These are phyloP conservation scores for Salvia hispanica DNA, from an alignment of 257 asterid genomes.

Conservation along the genomic window DNA sequence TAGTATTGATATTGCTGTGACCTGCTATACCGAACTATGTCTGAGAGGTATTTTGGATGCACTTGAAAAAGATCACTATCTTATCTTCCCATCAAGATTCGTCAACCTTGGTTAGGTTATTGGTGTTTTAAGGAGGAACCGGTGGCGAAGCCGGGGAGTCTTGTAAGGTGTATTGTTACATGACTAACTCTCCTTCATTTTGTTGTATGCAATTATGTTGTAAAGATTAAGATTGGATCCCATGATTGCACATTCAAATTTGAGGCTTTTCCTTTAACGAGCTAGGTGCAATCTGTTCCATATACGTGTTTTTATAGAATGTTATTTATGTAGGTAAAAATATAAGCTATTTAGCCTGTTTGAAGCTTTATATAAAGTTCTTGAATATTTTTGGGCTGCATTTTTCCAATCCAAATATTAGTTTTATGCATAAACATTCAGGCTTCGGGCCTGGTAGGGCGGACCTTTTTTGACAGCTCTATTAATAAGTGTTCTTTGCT, in stretches of 20 bases:
- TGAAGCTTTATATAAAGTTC: not conserved
- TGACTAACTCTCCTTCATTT: not conserved
- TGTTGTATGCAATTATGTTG: slow-evolving; percentile 6
- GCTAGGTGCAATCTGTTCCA: not conserved
- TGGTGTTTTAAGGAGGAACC: no score
- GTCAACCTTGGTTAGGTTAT: no score
- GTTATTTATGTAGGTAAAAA: not conserved
- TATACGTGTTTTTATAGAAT: not conserved
- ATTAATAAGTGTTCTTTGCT: no score
- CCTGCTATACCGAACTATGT: not conserved
- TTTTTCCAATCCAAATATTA: no score
- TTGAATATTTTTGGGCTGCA: not conserved
- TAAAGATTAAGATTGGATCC: not conserved
- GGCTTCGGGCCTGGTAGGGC: no score
- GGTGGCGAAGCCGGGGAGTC: not conserved
- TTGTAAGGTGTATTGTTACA: slow-evolving; percentile 3
- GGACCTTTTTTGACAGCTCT: no score
- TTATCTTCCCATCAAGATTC: no score
- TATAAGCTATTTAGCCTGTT: not conserved
- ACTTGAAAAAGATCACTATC: not conserved
- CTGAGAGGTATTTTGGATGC: not conserved
- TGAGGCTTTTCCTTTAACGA: not conserved
- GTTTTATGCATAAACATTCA: no score
- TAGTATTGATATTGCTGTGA: not conserved
- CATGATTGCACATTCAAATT: not conserved